Evolutionary conservation across 768 basidiomycete species (phyloP), one percentile per base, ranked within the genome.

Genomic region (Exidia glandulosa): DNA sequence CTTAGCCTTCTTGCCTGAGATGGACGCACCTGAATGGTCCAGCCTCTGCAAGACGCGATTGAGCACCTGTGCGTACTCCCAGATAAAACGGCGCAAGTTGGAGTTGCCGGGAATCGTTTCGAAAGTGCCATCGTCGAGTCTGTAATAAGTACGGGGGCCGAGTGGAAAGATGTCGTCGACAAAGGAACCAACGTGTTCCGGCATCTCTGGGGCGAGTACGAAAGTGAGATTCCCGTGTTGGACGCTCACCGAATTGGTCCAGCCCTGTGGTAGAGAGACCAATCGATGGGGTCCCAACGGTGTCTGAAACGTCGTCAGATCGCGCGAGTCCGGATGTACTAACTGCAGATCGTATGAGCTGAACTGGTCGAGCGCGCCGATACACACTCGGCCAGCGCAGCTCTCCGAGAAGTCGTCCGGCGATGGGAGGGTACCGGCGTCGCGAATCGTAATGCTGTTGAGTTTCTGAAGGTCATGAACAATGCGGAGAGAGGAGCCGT

Each of bases 131-230:
- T 72, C 66, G 0, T 30, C 7, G 0, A 25, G 6, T 13, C 68
- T 57, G 57, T 79, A 77, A 3, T 63, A 55, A 0, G 73, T 70
- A 1, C 27, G 19, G 0, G 71, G 75, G 1, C 75, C 73, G 59
- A 70, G 71, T 3, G 77, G 57, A 0, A 69, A 67, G 0, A 74
- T 61, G 60, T 80, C 72, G 60, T 81, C 73, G 10, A 80, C 69
- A 56, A 71, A 81, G 0, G 69, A 71, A 0, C 64, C 61, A 0
- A 73, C 73, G 5, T 66, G 27, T 1, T 75, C 25, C 16, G 75
- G 76, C 2, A 80, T 78, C 59, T 79, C 72, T 0, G 68, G 60
- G 48, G 73, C 66, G 0, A 80, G 60, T 4, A 78, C 73, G 32
- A 71, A 70, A 0, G 67, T 67, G 4, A 76, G 67, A 57, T 78